Percentiles rank a stretch among this genome's conserved stretches.
Evolutionary conservation across 345 rosid genomes (phyloP).

Genomic region (Ceriops zippeliana): DNA sequence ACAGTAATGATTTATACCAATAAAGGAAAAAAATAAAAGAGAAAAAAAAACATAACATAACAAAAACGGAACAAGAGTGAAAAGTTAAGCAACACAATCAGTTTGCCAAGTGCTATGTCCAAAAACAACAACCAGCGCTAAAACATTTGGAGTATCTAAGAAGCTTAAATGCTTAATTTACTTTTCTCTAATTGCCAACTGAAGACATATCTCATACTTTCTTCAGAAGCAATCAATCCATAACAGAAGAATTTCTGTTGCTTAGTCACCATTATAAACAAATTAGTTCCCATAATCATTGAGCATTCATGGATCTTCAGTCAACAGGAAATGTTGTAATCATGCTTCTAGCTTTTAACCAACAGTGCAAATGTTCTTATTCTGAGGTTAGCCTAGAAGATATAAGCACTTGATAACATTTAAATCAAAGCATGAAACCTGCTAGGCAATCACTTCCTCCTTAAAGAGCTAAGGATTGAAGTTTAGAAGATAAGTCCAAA

Average conservation of each 20-base stretch:
- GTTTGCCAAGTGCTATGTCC: background rate
- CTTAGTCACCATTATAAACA: background rate
- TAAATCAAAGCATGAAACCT: no score
- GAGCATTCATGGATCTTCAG: background rate
- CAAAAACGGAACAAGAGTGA: background rate
- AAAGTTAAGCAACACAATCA: background rate
- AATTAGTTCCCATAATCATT: conserved; percentile 1
- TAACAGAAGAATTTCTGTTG: background rate
- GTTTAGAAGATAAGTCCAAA: no score
- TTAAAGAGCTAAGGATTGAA: no score
- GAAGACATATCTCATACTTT: background rate
- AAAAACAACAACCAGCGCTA: background rate
- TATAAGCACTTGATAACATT: no score
- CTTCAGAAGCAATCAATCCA: background rate
- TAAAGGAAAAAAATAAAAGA: background rate
- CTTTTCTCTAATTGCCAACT: background rate
- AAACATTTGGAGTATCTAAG: background rate
- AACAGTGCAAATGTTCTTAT: no score
- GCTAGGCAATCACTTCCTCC: no score
- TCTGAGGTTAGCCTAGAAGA: no score
- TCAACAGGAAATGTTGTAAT: no score
- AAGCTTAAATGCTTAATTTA: background rate
- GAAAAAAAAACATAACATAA: background rate
- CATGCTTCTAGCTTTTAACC: no score
- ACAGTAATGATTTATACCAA: background rate